Evolutionary conservation across 1,284 basidiomycete genomes (phyloP), one percentile per base, ranked within the genome.

Genomic region (Wallemia ichthyophaga): DNA sequence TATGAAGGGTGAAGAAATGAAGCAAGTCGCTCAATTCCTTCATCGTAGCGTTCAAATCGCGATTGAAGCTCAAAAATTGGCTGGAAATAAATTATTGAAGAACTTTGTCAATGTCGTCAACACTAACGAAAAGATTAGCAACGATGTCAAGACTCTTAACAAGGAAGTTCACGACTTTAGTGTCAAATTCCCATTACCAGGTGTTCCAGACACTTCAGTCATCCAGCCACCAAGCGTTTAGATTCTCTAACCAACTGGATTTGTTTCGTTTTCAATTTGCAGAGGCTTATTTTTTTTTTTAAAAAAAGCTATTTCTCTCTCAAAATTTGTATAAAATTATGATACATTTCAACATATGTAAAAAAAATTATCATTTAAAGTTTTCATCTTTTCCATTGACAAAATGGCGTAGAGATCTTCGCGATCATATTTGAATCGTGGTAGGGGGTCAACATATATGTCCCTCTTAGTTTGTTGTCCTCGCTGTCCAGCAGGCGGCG

Each of bases 21-120:
- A 83, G 71, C 69, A 80, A 63, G 88, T 98, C 60, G 92, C 83
- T 60, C 78, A 79, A 62, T 92, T 96, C 79, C 75, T 95, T 62
- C 85, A 92, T 75, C 85, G 88, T 59, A 78, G 83, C 24, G 83
- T 95, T 56, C 85, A 94, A 73, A 80, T 91, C 66, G 79, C 86
- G 58, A 76, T 89, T 57, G 68, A 77, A 55, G 75, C 91, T 59
- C 94, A 98, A 73, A 85, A 91, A 72, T 88, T 92, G 73, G 85
- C 91, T 32, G 91, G 91, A 58, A 79, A 79, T 63, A 98, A 95
- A 77, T 74, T 94, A 63, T 78, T 99, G 63, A 91, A 91, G 75
- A 92, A 96, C 77, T 98, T 98, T 68, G 78, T 91, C 65, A 79
- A 81, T 62, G 81, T 81, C 54, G 88, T 86, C 57, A 82, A 81